Conservation (phyloP, 2,329 filamentous ascomycete species). For the Lachnellula arida region DNA sequence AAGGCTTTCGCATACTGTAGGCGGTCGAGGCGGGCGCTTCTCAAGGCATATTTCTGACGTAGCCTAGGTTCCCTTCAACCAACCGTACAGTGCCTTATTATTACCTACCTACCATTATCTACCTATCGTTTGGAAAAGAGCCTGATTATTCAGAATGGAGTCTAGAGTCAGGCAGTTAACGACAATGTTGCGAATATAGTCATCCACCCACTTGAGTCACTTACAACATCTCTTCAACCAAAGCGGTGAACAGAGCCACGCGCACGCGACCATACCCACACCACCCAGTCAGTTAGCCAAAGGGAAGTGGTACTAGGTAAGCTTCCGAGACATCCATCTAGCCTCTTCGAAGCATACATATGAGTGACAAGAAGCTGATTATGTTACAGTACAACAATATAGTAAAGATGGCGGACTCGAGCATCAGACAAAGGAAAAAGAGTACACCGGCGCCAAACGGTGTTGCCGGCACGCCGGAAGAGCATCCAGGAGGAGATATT, state of each 20-base stretch:
- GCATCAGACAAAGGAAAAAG: constrained; percentile 25
- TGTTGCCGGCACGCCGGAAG: constrained; percentile 7
- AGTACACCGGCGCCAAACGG: neutral
- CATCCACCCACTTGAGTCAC: neutral
- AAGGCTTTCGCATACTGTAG: neutral
- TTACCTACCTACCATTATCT: neutral
- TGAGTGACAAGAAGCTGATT: neutral
- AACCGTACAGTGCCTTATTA: neutral
- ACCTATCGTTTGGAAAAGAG: no score
- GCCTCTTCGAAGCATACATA: neutral
- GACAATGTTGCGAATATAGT: no score
- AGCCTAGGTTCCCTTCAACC: no score
- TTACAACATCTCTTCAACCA: neutral
- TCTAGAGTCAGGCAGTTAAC: no score
- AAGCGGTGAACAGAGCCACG: constrained; percentile 1
- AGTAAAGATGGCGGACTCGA: constrained; percentile 21
- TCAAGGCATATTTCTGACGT: neutral
- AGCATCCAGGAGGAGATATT: constrained; percentile 32
- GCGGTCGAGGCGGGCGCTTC: neutral
- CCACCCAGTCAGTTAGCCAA: constrained; percentile 8
- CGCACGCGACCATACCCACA: constrained; percentile 11
- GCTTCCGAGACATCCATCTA: neutral
- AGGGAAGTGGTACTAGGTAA: neutral
- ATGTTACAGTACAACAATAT: neutral
- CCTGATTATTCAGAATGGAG: no score